Evolutionary conservation across 1,284 basidiomycete genomes (phyloP).

Genomic region (Apiotrichum gamsii): DNA sequence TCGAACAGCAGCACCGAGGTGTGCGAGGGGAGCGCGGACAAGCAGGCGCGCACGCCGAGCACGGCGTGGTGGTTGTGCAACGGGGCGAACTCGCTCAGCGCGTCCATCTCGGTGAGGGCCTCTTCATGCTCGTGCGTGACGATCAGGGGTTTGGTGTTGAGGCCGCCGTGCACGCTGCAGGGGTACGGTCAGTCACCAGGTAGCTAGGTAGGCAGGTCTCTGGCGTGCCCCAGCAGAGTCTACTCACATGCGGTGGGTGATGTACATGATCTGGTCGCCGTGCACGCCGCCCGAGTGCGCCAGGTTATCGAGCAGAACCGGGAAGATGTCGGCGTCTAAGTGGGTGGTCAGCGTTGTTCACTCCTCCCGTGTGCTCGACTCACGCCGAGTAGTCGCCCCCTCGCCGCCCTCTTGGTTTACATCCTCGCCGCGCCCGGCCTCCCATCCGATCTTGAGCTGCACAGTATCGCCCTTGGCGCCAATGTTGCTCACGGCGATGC

Average conservation of each 20-base stretch:
- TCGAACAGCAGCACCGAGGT: slow-evolving; percentile 58
- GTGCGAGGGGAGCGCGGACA: slow-evolving; percentile 57
- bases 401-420: slow-evolving; percentile 36
- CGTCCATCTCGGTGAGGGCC: slow-evolving; percentile 64
- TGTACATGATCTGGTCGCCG: slow-evolving; percentile 41
- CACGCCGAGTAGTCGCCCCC: slow-evolving; percentile 41
- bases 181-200: background rate
- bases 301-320: slow-evolving; percentile 38
- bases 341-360: background rate
- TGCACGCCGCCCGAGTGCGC: slow-evolving; percentile 25
- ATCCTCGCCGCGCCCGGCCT: slow-evolving; percentile 21
- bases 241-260: slow-evolving; percentile 47
- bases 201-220: background rate
- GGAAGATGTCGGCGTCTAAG: slow-evolving; percentile 39
- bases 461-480: slow-evolving; percentile 43
- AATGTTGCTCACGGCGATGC: slow-evolving; percentile 39
- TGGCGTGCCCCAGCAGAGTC: background rate
- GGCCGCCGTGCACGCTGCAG: slow-evolving; percentile 72
- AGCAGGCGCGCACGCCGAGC: slow-evolving; percentile 52
- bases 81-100: slow-evolving; percentile 70
- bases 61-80: slow-evolving; percentile 57
- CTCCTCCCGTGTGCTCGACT: slow-evolving; percentile 7
- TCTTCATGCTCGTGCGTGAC: slow-evolving; percentile 54
- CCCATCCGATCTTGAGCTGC: slow-evolving; percentile 34
- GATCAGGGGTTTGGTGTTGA: slow-evolving; percentile 60